Evolutionary conservation across 2,329 filamentous ascomycete species (phyloP), one percentile per base, ranked within the genome.

Genomic region (Colletotrichum limetticola): DNA sequence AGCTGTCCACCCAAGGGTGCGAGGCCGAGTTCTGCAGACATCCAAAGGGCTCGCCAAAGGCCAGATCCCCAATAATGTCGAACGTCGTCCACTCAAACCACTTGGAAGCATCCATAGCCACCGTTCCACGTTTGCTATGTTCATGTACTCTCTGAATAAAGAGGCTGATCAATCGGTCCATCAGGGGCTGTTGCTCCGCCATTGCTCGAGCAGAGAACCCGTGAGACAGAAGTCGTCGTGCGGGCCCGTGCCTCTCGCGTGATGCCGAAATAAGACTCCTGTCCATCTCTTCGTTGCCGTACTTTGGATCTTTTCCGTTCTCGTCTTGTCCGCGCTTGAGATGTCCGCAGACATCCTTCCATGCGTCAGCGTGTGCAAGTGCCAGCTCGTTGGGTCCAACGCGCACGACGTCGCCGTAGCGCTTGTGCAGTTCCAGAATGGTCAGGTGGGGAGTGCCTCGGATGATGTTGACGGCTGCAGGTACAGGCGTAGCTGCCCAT

Each of bases 331-430:
- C 52, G 49, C 59, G 59, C 60, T 69, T 64, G n/a, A 69, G 35
- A 35, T 69, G 66, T 35, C 80, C 81, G 65, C 84, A 85, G 26
- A 86, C 85, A 8, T 84, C 82, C 64, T 81, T 82, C 81, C 81
- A 85, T 1, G 80, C 81, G 11, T 77, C 62, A 1, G 78, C 37
- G 5, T 78, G 78, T 16, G 79, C 80, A 67, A 84, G 85, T 1
- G 82, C 80, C 3, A 87, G 78, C 35, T 81, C 77, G 46, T 82
- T 80, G 0, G 85, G 85, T 0, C 77, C 79, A 3, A 83, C 76
- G 1, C 86, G 82, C 11, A 87, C 79, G 0, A 86, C 78, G 26
- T 76, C 74, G 4, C 78, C 79, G 59, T 80, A 80, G 1, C 59
- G 14, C 19, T 76, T 66, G 19, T 80, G 78, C 5, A 74, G 30